Evolutionary conservation across 768 basidiomycete species (phyloP).

Genomic region (Xerocomellus chrysenteron): DNA sequence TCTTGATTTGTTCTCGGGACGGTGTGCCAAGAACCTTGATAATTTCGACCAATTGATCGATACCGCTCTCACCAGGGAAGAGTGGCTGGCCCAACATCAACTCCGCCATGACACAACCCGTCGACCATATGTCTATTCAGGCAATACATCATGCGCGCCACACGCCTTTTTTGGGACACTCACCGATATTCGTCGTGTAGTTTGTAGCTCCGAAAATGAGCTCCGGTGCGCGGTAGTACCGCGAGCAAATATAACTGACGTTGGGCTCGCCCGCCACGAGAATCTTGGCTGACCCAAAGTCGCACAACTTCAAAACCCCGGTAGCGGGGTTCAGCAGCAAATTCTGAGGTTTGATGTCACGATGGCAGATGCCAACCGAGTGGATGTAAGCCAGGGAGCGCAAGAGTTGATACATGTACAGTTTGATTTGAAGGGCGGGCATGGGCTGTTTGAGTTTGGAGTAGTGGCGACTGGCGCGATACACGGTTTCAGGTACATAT

Average conservation of each 20-base stretch:
- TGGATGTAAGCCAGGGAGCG: slow-evolving; percentile 99
- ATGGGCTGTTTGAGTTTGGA: slow-evolving; percentile 99
- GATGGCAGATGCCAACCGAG: slow-evolving; percentile 98
- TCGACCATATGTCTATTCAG: slow-evolving; percentile 92
- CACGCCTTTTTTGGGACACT: slow-evolving; percentile 30
- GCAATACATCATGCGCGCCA: slow-evolving; percentile 7
- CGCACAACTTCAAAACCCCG: slow-evolving; percentile 95
- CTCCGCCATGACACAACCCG: slow-evolving; percentile 99
- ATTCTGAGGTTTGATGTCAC: slow-evolving; percentile 99
- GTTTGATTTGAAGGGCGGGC: slow-evolving; percentile 99
- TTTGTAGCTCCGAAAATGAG: slow-evolving; percentile 99
- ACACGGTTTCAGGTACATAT: slow-evolving; percentile 99
- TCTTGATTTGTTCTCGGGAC: slow-evolving; percentile 99
- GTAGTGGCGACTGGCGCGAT: slow-evolving; percentile 97
- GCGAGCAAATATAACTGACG: slow-evolving; percentile 99
- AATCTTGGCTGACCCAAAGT: slow-evolving; percentile 99
- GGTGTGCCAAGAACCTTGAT: slow-evolving; percentile 99
- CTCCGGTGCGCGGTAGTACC: slow-evolving; percentile 99
- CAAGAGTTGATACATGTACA: slow-evolving; percentile 99
- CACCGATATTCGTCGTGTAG: slow-evolving; percentile 99
- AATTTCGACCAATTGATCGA: slow-evolving; percentile 99
- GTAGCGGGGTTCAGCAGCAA: slow-evolving; percentile 95
- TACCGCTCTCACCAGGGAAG: slow-evolving; percentile 98
- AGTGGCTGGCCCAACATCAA: slow-evolving; percentile 98
- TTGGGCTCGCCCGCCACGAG: slow-evolving; percentile 97